Evolutionary conservation across 2,329 filamentous ascomycete genomes (phyloP), one percentile per base, ranked within the genome.

Genomic region (Arthroderma sp.): DNA sequence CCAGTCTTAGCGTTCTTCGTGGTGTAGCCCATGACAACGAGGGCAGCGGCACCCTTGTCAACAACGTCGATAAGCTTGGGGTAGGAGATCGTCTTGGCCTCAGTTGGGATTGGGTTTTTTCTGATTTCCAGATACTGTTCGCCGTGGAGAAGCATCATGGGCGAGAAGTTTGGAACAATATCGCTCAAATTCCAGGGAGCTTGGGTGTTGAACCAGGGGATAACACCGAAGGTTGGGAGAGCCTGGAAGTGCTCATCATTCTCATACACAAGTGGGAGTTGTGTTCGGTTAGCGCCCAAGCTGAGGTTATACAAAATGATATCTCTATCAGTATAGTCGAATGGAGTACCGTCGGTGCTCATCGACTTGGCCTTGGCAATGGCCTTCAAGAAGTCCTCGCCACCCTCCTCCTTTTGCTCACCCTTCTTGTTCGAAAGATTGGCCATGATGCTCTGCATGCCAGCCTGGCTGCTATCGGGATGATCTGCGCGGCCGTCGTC

Each of bases 91-190:
- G 94, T 80, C 46, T 78, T 81, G 42, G 77, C 87, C 45, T 80
- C 75, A 30, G 88, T 95, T 32, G 89, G 89, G 56, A 96, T 83
- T 36, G 91, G 91, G 70, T 80, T 93, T 65, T 89, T 86, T 61
- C 81, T 80, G 59, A 98, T 77, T 68, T 98, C 91, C 52, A 98
- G 85, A 69, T 88, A 98, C 67, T 98, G 91, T 73, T 98, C 91
- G 61, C 91, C 91, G 70, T 98, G 91, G 27, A 98, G 82, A 42
- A 98, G 79, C 87, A 95, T 95, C 86, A 94, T 95, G 50, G 88
- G 89, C 33, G 79, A 86, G 73, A 95, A 98, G 74, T 96, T 94
- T 63, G 88, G 87, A 29, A 96, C 83, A 49, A 98, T 76, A 46
- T 88, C 78, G 59, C 80, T 77, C 57, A 91, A 75, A 64, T 73